Conservation (phyloP, 1,284 basidiomycete species). For the Ceratorhiza oryzae-sativae region DNA sequence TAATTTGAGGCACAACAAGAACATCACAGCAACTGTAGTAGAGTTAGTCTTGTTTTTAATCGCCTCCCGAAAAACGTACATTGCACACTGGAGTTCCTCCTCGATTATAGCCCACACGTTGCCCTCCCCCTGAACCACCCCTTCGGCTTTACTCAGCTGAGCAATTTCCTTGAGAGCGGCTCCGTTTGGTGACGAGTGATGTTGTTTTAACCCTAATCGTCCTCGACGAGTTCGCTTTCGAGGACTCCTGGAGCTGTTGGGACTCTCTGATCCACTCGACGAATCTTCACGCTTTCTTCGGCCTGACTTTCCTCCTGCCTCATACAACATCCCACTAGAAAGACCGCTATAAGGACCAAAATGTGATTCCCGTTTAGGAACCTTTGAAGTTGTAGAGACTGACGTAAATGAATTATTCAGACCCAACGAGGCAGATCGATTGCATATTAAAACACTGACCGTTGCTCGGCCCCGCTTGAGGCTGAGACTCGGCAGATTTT, state of each 20-base stretch:
- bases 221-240: background rate
- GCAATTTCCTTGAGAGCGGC: background rate
- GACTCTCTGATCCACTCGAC: constrained; percentile 1
- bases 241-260: background rate
- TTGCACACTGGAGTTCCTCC: constrained; percentile 18
- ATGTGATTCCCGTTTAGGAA: background rate
- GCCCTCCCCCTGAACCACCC: background rate
- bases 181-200: background rate
- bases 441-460: background rate
- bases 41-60: background rate
- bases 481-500: background rate
- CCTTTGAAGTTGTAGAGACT: background rate
- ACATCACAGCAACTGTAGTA: constrained; percentile 16
- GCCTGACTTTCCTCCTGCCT: background rate
- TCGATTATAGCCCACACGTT: constrained; percentile 9
- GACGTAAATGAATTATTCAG: background rate
- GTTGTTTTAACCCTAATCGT: constrained; percentile 4
- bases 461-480: background rate
- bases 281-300: background rate
- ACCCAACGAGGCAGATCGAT: background rate
- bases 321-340: background rate
- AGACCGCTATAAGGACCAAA: constrained; percentile 21
- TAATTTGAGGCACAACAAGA: constrained; percentile 25
- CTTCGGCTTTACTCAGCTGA: background rate
- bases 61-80: background rate